A percentile compares a stretch with the other conserved stretches of the same genome.
These are phyloP conservation scores for Ilyonectria destructans DNA, from an alignment of 2,329 filamentous ascomycete species.

Conservation along the genomic window DNA sequence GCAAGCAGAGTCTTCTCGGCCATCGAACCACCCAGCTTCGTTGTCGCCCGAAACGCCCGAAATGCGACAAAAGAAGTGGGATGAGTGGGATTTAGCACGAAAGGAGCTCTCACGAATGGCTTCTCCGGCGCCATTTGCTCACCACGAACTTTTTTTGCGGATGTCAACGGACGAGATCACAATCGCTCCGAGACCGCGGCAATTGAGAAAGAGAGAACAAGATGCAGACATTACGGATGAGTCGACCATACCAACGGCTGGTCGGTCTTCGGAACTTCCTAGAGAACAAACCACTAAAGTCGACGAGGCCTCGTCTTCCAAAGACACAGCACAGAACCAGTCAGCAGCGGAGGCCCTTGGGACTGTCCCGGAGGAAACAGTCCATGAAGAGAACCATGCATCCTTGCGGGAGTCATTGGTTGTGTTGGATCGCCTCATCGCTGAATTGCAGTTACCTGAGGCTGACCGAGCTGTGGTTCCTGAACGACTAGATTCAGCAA, in stretches of 20 bases:
- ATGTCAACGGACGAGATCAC: slow-evolving; percentile 36
- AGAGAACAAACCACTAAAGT: neutral
- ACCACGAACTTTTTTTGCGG: slow-evolving; percentile 37
- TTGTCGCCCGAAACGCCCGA: slow-evolving; percentile 19
- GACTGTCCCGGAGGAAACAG: neutral
- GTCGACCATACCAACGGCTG: neutral
- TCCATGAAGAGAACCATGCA: neutral
- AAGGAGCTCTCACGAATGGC: slow-evolving; percentile 46
- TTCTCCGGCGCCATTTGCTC: slow-evolving; percentile 31
- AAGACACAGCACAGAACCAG: neutral
- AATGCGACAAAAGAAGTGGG: slow-evolving; percentile 41
- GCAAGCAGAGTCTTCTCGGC: slow-evolving; percentile 27
- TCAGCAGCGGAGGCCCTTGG: neutral
- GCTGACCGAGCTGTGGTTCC: neutral
- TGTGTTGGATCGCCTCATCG: slow-evolving; percentile 34
- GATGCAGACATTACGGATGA: neutral
- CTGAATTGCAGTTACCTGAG: slow-evolving; percentile 30
- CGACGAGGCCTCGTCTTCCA: neutral
- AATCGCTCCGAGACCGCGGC: slow-evolving; percentile 14
- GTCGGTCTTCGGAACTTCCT: neutral
- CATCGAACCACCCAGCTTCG: slow-evolving; percentile 18
- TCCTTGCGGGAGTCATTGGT: slow-evolving; percentile 3
- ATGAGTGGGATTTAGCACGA: slow-evolving; percentile 47
- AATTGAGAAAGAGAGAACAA: slow-evolving; percentile 1
- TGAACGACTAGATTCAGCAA: slow-evolving; percentile 35